Base-by-base conservation (phyloP, 1,139 yeast species). In the Yamadazyma friedrichii region DNA sequence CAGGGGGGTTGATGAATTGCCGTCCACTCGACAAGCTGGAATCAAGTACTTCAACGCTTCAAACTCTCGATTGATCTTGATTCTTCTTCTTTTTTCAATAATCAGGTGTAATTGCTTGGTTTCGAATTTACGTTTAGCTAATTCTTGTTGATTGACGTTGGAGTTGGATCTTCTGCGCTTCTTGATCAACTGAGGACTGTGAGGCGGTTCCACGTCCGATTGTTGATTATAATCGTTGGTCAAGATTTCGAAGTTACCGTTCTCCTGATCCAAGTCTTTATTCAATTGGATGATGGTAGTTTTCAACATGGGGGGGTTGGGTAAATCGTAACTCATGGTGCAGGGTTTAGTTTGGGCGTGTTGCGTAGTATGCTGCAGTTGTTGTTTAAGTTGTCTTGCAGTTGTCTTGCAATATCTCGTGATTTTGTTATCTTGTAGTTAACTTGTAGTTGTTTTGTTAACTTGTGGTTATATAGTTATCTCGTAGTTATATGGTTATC, bases 1-100 rank as follows among this genome's bases (percentile, higher is more conserved):
- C 9, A 13, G 8, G 9, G 50, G 11, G 1, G 34, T 29, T 11
- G 37, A n/a, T 15, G 35, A 15, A 13, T 53, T 48, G 30, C 40
- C 41, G 29, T 33, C 40, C 8, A 31, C 36, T 42, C 62, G 50
- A 58, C 95, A 87, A 10, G 94, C 91, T 1, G 95, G 95, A 15
- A 87, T 82, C 39, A 87, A 64, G 52, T 76, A 81, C 55, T 87
- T 84, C 46, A 87, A 70, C 2, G 93, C 89, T 55, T 85, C 94
- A 57, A 86, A 87, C 59, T 87, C 94, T 44, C 91, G 70, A 59
- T 87, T 87, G 67, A 87, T 84, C 58, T 85, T 84, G 43, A 83
- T 76, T 42, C 95, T 67, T 50, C 95, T 71, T 52, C 88, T 77
- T 53, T 88, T 84, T 57, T 87, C 95, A 48, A 87, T 87, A 35